phyloP scores from a whole-genome alignment of 176 grass and related monocot genomes.

The Alloteropsis semialata region DNA sequence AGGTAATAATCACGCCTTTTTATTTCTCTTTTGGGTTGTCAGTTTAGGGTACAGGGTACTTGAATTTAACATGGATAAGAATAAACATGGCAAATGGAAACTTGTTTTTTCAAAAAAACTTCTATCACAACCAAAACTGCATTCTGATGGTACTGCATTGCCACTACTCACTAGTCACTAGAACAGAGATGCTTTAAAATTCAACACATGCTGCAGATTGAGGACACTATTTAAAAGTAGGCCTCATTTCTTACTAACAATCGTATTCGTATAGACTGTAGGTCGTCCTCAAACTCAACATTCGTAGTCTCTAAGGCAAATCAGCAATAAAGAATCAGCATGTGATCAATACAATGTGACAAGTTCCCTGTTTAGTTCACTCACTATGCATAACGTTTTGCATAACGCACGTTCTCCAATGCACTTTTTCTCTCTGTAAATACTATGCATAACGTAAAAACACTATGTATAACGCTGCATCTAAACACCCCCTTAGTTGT shows the following conservation, averaged over 20 bases:
- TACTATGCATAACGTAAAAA: too few species aligned
- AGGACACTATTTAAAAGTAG: conserved; percentile 12
- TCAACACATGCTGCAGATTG: conserved; percentile 1
- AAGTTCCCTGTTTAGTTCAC: not conserved
- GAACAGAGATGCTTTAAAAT: not conserved
- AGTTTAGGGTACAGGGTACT: not conserved
- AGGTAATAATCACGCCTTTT: not conserved
- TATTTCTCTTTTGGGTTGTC: not conserved
- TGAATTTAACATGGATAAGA: not conserved
- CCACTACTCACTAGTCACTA: not conserved
- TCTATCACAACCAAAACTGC: not conserved
- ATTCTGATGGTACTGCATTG: not conserved
- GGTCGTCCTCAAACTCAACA: not conserved
- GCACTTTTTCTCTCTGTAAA: too few species aligned
- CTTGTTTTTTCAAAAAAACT: conserved; percentile 10
- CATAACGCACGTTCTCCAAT: too few species aligned
- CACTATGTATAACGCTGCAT: too few species aligned
- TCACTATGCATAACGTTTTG: too few species aligned
- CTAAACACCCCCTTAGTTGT: too few species aligned
- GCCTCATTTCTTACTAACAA: conserved; percentile 21
- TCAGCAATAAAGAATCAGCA: conserved; percentile 30
- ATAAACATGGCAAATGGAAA: not conserved
- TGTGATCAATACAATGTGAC: conserved; percentile 15
- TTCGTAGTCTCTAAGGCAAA: conserved; percentile 50
- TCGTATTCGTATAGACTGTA: not conserved